Base-by-base conservation (phyloP, 1,284 basidiomycete genomes). In the Trametes versicolor region DNA sequence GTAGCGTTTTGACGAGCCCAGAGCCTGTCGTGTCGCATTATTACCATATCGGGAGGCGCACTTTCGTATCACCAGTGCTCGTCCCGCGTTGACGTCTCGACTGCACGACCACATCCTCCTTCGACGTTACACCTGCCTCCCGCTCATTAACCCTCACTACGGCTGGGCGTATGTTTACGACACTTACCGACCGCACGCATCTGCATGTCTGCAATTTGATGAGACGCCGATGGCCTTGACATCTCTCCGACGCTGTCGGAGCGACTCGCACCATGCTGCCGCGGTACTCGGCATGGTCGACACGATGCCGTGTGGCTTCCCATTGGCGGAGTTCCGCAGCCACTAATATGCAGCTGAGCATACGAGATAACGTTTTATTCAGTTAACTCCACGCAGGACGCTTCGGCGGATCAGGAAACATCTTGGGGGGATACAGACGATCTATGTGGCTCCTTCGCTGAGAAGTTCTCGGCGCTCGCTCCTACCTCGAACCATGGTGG, bases 391-490 rank as follows among this genome's bases (percentile, higher is more conserved):
- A 27, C 25, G 19, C n/a, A 27, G 48, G 27, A 15, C 25, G 12
- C 48, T n/a, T 49, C 25, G 23, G 37, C 17, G 29, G 39, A 41
- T 55, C 53, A 27, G 53, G 37, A 10, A 41, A 27, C 37, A 19
- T 29, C 29, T 27, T 32, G 29, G 8, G 21, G 25, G 23, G 53
- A n/a, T n/a, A 15, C 23, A 41, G 53, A 41, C 37, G 53, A 55
- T 55, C 53, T 43, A 19, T 41, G 37, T 41, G 37, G 36, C 29
- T 29, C 12, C 39, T 55, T 19, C 39, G 53, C 19, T 25, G 10
- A 10, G 29, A 51, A 27, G 15, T 55, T 55, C 53, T 43, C 37
- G n/a, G 53, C 53, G 53, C 53, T 43, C 21, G 23, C 25, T n/a
- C 37, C 9, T 39, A 25, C 37, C 37, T 55, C 53, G 36, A 19